Conservation (phyloP, 306 rosid species). For the Malus sylvestris region DNA sequence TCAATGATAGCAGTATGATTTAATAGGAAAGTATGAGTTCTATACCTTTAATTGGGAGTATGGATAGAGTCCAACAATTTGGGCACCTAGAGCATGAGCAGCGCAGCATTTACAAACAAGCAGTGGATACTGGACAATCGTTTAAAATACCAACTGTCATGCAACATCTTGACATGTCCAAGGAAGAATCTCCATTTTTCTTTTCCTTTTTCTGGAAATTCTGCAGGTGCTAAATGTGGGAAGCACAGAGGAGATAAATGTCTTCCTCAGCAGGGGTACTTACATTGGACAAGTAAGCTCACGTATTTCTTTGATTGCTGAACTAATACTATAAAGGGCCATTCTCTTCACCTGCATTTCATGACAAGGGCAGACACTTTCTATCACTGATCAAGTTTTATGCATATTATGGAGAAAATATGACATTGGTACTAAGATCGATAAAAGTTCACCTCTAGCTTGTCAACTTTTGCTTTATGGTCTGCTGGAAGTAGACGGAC, state of each 20-base stretch:
- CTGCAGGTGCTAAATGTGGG: slow-evolving; percentile 6
- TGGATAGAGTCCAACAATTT: slow-evolving; percentile 3
- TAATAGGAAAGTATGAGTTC: not conserved
- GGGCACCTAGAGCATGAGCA: slow-evolving; percentile 10
- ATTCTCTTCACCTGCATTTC: slow-evolving; percentile 74
- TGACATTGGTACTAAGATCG: not conserved
- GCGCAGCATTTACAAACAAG: not conserved
- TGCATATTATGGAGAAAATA: not conserved
- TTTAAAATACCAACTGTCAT: slow-evolving; percentile 9
- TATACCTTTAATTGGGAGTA: not conserved
- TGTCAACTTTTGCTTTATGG: slow-evolving; percentile 68
- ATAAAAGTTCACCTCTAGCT: slow-evolving; percentile 53
- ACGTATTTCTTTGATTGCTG: slow-evolving; percentile 71
- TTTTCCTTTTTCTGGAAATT: not conserved
- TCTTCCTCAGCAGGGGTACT: slow-evolving; percentile 23
- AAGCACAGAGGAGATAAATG: not conserved
- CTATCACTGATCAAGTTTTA: slow-evolving; percentile 11
- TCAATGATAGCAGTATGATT: not conserved
- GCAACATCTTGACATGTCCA: slow-evolving; percentile 17
- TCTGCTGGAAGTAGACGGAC: slow-evolving; percentile 62
- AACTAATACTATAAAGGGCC: slow-evolving; percentile 60
- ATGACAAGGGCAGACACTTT: slow-evolving; percentile 7
- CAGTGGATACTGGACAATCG: not conserved
- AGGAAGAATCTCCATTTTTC: slow-evolving; percentile 16
- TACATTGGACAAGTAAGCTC: slow-evolving; percentile 73